Conservation (phyloP, 73 alveolate genomes). For the Halteria grandinella region DNA sequence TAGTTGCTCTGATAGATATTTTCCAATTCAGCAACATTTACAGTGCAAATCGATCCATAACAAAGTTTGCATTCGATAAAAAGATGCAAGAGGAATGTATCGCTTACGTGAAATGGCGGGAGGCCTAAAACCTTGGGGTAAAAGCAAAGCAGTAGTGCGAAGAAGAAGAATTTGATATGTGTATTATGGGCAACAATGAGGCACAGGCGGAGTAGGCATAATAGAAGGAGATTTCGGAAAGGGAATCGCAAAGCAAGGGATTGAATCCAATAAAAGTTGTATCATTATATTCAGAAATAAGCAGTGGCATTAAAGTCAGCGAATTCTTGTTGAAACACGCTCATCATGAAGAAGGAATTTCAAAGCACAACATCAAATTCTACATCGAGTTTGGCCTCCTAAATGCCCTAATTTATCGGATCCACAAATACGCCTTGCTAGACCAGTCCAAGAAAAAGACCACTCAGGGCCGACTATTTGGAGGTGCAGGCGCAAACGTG, state of each 20-base stretch:
- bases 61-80: neutral
- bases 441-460: neutral
- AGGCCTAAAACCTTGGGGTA: neutral
- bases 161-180: conserved; percentile 41
- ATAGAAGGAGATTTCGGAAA: neutral
- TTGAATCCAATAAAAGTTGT: neutral
- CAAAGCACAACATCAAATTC: neutral
- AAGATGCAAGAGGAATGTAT: neutral
- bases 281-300: conserved; percentile 6
- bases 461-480: neutral
- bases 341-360: neutral
- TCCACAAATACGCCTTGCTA: conserved; percentile 24
- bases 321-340: conserved; percentile 6
- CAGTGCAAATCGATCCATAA: neutral
- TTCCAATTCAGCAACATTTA: conserved; percentile 33
- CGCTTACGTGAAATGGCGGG: neutral
- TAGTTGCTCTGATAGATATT: conserved; percentile 18
- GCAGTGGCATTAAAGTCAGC: conserved; percentile 7
- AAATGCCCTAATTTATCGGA: neutral
- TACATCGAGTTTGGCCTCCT: conserved; percentile 33
- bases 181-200: neutral
- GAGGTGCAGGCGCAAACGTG: neutral
- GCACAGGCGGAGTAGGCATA: too few relatives aligned
- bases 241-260: conserved; percentile 1
- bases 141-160: neutral